phyloP scores from a whole-genome alignment of 345 rosid species.

The Brassica napus region DNA sequence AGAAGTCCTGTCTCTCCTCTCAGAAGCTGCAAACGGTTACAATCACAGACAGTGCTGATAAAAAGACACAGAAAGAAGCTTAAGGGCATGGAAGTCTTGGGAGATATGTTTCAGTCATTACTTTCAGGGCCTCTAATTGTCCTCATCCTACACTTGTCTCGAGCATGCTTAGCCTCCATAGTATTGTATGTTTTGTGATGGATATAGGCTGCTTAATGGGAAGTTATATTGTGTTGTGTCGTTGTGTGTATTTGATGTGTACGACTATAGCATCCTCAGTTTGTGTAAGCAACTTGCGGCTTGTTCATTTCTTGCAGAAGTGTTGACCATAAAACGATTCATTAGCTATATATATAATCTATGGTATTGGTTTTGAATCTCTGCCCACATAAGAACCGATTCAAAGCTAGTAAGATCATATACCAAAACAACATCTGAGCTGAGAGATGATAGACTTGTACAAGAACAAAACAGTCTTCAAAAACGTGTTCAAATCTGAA shows the following conservation, averaged over 20 bases:
- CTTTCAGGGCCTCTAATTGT: neutral
- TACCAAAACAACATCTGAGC: neutral
- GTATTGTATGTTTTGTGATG: constrained; percentile 30
- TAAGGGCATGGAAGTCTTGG: neutral
- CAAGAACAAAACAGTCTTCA: neutral
- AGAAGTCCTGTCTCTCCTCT: constrained; percentile 65
- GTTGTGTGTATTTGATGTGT: constrained; percentile 31
- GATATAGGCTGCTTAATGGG: constrained; percentile 33
- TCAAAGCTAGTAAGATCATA: neutral
- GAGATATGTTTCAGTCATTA: constrained; percentile 28
- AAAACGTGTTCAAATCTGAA: constrained; percentile 11
- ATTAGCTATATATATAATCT: constrained; percentile 9
- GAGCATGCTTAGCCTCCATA: constrained; percentile 12
- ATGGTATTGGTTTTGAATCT: constrained; percentile 24
- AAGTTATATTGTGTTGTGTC: constrained; percentile 30
- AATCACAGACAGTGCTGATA: constrained; percentile 31
- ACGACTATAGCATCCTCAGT: constrained; percentile 18
- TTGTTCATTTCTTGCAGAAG: constrained; percentile 22
- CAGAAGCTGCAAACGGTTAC: constrained; percentile 61
- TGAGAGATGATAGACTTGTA: neutral
- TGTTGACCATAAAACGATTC: constrained; percentile 15
- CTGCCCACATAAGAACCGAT: neutral
- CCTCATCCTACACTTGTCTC: constrained; percentile 2
- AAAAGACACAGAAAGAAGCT: constrained; percentile 4
- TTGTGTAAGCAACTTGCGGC: constrained; percentile 25